These are phyloP conservation scores for Geotrichum carabidarum DNA, from an alignment of 1,139 yeast genomes.

Conservation along the genomic window DNA sequence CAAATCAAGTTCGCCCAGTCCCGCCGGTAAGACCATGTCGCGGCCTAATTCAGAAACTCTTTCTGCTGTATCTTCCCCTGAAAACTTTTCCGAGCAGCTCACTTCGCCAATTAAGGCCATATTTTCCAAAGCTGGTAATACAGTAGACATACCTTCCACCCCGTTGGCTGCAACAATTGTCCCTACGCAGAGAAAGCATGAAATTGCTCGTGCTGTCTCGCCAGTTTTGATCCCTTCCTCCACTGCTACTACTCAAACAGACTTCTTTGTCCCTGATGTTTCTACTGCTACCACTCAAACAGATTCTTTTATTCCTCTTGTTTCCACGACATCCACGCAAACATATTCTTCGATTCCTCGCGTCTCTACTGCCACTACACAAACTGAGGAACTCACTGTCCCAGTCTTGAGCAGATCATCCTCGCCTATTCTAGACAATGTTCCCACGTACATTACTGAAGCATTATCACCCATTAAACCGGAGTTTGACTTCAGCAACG, in stretches of 20 bases:
- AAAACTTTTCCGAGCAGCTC: background rate
- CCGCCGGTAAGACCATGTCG: conserved; percentile 15
- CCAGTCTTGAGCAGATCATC: background rate
- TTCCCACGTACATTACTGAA: background rate
- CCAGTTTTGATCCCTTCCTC: background rate
- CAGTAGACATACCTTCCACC: too few relatives aligned
- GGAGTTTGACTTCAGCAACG: background rate
- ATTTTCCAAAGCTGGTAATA: too few relatives aligned
- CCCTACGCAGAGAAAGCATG: background rate
- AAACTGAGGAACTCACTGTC: background rate
- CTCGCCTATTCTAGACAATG: background rate
- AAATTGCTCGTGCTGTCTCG: background rate
- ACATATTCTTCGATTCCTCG: too few relatives aligned
- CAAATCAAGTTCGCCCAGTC: conserved; percentile 14
- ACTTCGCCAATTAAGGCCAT: too few relatives aligned
- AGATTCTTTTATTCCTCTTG: background rate
- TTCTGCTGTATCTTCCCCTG: conserved; percentile 13
- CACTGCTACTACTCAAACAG: too few relatives aligned
- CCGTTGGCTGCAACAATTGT: background rate
- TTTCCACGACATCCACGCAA: background rate
- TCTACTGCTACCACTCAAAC: background rate
- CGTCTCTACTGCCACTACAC: background rate
- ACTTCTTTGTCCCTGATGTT: too few relatives aligned
- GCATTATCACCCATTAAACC: background rate
- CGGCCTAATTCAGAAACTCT: conserved; percentile 14